These are phyloP conservation scores for Lentinula raphanica DNA, from an alignment of 768 basidiomycete species.

Conservation along the genomic window DNA sequence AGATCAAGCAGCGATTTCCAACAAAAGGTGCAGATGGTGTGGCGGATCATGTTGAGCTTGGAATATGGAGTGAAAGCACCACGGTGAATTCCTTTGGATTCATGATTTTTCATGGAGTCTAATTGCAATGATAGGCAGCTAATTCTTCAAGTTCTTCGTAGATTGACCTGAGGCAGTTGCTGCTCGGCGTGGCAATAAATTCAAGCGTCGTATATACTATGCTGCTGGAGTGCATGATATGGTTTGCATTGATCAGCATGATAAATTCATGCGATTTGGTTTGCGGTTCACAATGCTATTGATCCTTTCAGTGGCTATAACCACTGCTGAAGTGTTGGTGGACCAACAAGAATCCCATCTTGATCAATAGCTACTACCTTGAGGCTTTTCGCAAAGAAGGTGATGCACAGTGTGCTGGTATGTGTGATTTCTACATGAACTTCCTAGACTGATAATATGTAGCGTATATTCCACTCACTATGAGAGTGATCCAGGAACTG, in stretches of 20 bases:
- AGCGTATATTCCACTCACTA: conserved; percentile 18
- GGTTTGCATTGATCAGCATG: conserved; percentile 22
- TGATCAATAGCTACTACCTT: conserved; percentile 18
- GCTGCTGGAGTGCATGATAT: conserved; percentile 23
- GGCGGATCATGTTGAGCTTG: not conserved
- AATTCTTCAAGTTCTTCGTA: not conserved
- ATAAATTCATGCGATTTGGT: conserved; percentile 23
- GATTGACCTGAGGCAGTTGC: conserved; percentile 7
- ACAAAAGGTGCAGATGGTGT: not conserved
- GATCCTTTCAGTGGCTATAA: conserved; percentile 15
- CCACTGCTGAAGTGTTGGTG: conserved; percentile 23
- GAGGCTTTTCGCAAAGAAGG: conserved; percentile 9
- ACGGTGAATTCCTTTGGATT: not conserved
- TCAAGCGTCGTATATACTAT: conserved; percentile 16
- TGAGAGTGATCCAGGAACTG: conserved; percentile 23
- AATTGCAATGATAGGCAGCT: too few species aligned
- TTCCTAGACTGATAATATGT: too few species aligned
- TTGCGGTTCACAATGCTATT: conserved; percentile 17
- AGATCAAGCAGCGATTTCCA: not conserved
- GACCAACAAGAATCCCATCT: conserved; percentile 17
- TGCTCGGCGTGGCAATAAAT: not conserved
- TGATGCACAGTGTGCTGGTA: conserved; percentile 7
- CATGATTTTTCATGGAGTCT: too few species aligned
- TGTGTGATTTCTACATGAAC: too few species aligned
- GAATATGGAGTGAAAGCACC: not conserved